Evolutionary conservation across 306 rosid species (phyloP).

Genomic region (Fragaria vesca): DNA sequence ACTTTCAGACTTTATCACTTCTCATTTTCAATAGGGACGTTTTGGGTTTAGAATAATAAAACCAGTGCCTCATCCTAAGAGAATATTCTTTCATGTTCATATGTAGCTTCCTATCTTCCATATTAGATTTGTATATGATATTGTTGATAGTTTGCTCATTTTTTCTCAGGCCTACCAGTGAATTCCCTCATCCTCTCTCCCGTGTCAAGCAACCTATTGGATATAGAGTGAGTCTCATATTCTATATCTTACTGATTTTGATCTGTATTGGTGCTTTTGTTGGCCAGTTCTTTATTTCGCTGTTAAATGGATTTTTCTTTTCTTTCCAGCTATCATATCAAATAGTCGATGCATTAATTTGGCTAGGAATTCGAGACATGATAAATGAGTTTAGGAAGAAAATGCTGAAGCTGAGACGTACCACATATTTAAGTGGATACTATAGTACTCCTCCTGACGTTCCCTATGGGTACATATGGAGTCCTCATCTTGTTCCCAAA

Average conservation of each 20-base stretch:
- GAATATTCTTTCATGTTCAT: not conserved
- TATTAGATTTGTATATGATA: slow-evolving; percentile 13
- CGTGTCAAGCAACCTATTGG: slow-evolving; percentile 71
- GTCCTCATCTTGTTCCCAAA: slow-evolving; percentile 96
- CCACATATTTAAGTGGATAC: slow-evolving; percentile 72
- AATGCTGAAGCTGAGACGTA: slow-evolving; percentile 66
- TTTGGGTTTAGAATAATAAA: not conserved
- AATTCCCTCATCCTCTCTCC: slow-evolving; percentile 92
- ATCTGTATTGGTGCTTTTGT: slow-evolving; percentile 6
- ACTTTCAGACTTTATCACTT: not conserved
- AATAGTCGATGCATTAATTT: slow-evolving; percentile 78
- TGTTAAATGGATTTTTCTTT: slow-evolving; percentile 10
- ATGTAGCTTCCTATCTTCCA: not conserved
- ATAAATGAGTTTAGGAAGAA: slow-evolving; percentile 86
- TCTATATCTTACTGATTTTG: slow-evolving; percentile 15
- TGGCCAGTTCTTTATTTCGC: slow-evolving; percentile 24
- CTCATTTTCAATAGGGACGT: not conserved
- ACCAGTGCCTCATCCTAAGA: not conserved
- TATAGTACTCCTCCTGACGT: slow-evolving; percentile 52
- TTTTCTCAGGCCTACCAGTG: slow-evolving; percentile 75
- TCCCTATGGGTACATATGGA: slow-evolving; percentile 88
- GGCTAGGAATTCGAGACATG: slow-evolving; percentile 93
- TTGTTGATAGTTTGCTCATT: slow-evolving; percentile 13
- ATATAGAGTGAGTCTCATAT: slow-evolving; percentile 60
- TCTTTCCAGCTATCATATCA: slow-evolving; percentile 88